Percentiles rank a stretch among this genome's conserved stretches.
These are phyloP conservation scores for Leccinum solheimii DNA, from an alignment of 1,284 basidiomycete genomes.

Conservation along the genomic window DNA sequence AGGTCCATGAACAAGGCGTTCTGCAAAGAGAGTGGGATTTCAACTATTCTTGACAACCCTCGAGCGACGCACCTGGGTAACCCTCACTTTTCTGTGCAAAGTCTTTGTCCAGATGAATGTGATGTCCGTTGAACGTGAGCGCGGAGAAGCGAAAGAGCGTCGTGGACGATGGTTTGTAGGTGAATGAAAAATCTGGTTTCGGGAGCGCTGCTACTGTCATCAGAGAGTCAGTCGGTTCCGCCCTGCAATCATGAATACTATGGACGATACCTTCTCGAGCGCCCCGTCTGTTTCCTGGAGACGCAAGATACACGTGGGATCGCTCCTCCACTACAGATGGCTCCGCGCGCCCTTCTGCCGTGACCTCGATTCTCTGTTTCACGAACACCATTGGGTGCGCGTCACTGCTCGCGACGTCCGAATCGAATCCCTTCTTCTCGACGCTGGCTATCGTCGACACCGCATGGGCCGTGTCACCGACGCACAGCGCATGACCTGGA, in stretches of 20 bases:
- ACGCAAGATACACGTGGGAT: conserved; percentile 72
- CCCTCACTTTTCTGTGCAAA: conserved; percentile 71
- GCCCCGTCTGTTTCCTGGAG: conserved; percentile 32
- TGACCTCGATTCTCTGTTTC: conserved; percentile 60
- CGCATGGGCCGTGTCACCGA: conserved; percentile 58
- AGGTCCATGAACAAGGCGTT: conserved; percentile 81
- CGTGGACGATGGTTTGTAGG: conserved; percentile 64
- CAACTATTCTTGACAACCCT: neutral
- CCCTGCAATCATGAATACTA: neutral
- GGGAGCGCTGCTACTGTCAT: conserved; percentile 53
- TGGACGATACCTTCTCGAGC: conserved; percentile 45
- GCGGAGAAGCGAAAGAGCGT: conserved; percentile 85
- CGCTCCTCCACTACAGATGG: conserved; percentile 66
- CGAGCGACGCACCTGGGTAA: conserved; percentile 57
- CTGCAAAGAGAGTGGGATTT: conserved; percentile 35
- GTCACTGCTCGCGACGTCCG: conserved; percentile 22
- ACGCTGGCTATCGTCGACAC: conserved; percentile 53
- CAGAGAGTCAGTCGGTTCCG: neutral
- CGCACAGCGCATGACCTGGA: conserved; percentile 39
- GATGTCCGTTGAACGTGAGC: conserved; percentile 76
- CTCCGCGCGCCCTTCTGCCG: conserved; percentile 39
- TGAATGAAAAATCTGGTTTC: conserved; percentile 57
- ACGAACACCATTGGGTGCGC: conserved; percentile 76
- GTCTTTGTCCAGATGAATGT: conserved; percentile 72
- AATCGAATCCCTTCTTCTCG: conserved; percentile 65